Percentiles rank a stretch among this genome's conserved stretches.
phyloP scores from a whole-genome alignment of 2,329 filamentous ascomycete species.

The Epichloe uncinata region DNA sequence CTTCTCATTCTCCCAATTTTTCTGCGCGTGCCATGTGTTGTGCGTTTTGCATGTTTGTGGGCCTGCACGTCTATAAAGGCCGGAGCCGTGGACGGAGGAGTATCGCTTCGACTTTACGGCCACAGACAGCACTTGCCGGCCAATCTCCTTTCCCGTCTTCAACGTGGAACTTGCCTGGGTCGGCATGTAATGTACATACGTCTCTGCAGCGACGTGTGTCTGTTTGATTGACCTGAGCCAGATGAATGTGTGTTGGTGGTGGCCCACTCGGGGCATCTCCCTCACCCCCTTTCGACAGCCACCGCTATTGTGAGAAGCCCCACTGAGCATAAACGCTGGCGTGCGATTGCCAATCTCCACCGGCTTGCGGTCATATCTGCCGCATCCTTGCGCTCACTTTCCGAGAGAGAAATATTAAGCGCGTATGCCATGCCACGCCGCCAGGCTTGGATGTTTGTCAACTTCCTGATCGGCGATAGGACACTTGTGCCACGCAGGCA shows the following conservation, averaged over 20 bases:
- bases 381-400: background rate
- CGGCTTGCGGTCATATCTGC: conserved; percentile 3
- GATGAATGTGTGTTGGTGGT: conserved; percentile 1
- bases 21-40: background rate
- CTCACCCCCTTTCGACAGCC: conserved; percentile 3
- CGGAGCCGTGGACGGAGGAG: background rate
- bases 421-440: background rate
- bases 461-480: background rate
- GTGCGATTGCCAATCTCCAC: conserved; percentile 12
- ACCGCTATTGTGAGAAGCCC: conserved; percentile 6
- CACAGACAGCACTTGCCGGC: background rate
- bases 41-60: background rate
- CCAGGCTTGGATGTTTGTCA: background rate
- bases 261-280: conserved; percentile 5
- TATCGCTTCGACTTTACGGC: background rate
- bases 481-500: background rate
- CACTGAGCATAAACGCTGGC: conserved; percentile 7
- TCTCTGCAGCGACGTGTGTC: background rate
- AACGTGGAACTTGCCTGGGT: background rate
- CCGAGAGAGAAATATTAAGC: conserved; percentile 5
- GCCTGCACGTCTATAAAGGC: background rate
- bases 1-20: background rate
- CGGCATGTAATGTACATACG: too few relatives aligned
- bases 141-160: background rate
- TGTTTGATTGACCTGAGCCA: background rate